These are phyloP conservation scores for Dunaliella sp. DNA, from an alignment of 139 green algal species.

Conservation along the genomic window DNA sequence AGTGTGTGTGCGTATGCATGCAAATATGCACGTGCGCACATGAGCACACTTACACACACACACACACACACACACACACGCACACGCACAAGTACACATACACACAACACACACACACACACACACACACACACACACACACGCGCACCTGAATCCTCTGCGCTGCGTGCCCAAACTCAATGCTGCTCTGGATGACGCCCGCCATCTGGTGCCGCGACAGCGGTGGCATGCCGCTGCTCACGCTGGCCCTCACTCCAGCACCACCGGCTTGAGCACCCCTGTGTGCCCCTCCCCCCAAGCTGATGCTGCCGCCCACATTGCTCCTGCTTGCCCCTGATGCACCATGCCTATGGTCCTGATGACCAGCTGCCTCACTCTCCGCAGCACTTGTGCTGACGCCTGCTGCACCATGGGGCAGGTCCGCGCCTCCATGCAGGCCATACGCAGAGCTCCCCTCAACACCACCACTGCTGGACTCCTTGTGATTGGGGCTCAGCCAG, in stretches of 20 bases:
- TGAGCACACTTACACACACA: neutral
- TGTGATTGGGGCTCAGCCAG: too few relatives aligned
- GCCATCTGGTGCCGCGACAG: constrained; percentile 26
- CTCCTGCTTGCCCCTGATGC: too few relatives aligned
- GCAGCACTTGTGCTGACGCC: too few relatives aligned
- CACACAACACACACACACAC: neutral
- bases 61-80: neutral
- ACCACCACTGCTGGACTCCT: too few relatives aligned
- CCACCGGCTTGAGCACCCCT: neutral
- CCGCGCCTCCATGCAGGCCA: too few relatives aligned
- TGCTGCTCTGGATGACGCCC: constrained; percentile 15
- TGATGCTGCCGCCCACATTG: neutral
- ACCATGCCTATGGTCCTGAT: too few relatives aligned
- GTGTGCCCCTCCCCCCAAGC: neutral
- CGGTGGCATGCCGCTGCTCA: neutral
- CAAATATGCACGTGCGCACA: too few relatives aligned
- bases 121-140: neutral
- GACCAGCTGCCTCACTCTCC: too few relatives aligned
- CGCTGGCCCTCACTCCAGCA: neutral
- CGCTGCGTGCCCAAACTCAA: constrained; percentile 21
- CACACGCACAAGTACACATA: too few relatives aligned
- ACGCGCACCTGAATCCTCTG: constrained; percentile 5
- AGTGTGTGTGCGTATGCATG: too few relatives aligned
- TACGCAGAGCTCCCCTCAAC: too few relatives aligned
- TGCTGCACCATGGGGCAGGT: too few relatives aligned